Percentiles rank a stretch among this genome's conserved stretches.
Conservation (phyloP, 2,329 filamentous ascomycete species). For the Colletotrichum musicola region DNA sequence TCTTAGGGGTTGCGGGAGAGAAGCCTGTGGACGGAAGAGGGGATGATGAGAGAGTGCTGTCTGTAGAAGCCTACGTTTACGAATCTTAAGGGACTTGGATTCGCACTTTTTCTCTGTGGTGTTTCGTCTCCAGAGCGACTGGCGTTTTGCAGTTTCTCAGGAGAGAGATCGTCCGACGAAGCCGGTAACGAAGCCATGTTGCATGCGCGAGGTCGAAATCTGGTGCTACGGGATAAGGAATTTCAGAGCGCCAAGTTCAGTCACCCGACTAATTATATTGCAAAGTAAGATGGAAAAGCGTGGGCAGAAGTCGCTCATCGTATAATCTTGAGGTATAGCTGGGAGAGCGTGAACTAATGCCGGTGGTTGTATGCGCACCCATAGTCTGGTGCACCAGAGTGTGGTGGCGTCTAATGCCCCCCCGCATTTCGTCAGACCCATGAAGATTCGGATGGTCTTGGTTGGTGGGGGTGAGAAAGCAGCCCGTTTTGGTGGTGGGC, state of each 20-base stretch:
- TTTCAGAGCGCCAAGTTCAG: no score
- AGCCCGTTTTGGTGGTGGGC: background rate
- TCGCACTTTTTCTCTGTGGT: no score
- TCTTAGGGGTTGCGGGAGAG: no score
- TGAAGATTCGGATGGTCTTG: background rate
- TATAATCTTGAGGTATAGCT: background rate
- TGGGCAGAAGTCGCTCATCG: background rate
- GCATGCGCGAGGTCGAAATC: background rate
- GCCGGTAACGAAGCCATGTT: background rate
- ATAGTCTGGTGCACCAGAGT: no score
- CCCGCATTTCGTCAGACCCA: slow-evolving; percentile 24
- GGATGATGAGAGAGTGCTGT: no score
- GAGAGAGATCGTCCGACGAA: slow-evolving; percentile 7
- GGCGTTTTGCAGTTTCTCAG: background rate
- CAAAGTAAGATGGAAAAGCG: background rate
- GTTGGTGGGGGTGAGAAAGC: slow-evolving; percentile 23
- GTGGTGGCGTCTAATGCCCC: background rate
- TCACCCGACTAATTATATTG: no score
- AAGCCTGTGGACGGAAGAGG: no score
- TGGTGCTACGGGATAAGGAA: background rate
- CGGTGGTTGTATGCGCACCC: no score
- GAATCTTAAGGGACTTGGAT: no score
- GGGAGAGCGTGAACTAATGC: no score
- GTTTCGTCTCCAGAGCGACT: no score
- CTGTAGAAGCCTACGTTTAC: no score